Evolutionary conservation across 305 asterid species (phyloP).

Genomic region (Andrographis paniculata): DNA sequence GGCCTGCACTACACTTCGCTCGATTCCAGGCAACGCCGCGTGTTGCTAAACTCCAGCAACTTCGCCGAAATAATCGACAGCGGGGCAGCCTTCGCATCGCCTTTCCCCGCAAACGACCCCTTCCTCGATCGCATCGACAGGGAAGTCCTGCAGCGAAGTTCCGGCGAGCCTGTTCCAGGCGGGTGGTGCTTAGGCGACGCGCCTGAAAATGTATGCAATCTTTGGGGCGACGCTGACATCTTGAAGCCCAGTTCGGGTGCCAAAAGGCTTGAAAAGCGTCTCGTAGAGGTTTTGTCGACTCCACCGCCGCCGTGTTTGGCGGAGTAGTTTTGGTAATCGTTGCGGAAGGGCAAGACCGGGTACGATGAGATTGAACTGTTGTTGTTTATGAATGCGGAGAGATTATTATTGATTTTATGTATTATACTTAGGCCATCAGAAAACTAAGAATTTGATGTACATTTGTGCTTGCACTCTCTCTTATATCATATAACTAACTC

Average conservation of each 20-base stretch:
- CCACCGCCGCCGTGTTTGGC: constrained; percentile 19
- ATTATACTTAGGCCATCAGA: too few species aligned
- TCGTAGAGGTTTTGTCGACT: constrained; percentile 37
- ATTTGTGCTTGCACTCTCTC: too few species aligned
- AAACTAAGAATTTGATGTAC: too few species aligned
- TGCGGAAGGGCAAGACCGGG: neutral
- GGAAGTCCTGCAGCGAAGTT: constrained; percentile 36
- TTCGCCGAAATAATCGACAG: constrained; percentile 43
- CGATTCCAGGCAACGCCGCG: constrained; percentile 32
- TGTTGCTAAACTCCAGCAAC: constrained; percentile 43
- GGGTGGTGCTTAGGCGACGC: constrained; percentile 93
- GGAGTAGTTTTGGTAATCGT: neutral
- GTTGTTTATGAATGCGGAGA: neutral
- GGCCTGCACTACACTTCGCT: constrained; percentile 43
- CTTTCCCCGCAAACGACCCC: constrained; percentile 38
- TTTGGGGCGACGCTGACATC: constrained; percentile 85
- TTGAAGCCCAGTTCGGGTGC: constrained; percentile 71
- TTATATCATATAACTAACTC: too few species aligned
- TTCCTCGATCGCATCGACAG: constrained; percentile 61
- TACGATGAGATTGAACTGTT: neutral
- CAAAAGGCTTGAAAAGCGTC: constrained; percentile 49
- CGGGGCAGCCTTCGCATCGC: constrained; percentile 83
- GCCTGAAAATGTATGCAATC: constrained; percentile 30
- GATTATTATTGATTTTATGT: too few species aligned
- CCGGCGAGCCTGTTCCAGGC: constrained; percentile 54